Evolutionary conservation across 129 eudicot species (phyloP).

Genomic region (Gnaphalium uliginosum): DNA sequence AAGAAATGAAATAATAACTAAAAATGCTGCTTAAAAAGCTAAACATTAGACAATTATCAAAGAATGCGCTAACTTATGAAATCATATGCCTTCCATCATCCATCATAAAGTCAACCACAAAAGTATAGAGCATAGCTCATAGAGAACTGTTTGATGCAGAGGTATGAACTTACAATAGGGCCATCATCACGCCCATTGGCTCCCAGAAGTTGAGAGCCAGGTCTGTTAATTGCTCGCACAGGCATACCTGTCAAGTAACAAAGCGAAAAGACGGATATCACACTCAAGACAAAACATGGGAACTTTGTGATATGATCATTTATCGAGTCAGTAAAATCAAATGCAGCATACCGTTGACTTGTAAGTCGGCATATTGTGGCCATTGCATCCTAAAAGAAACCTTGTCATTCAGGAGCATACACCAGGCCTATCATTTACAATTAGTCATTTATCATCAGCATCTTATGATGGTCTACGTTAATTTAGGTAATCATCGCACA

Average conservation of each 20-base stretch:
- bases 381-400: slow-evolving; percentile 97
- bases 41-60: background rate
- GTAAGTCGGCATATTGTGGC: slow-evolving; percentile 96
- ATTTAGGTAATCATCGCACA: background rate
- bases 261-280: background rate
- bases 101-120: background rate
- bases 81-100: background rate
- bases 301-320: slow-evolving; percentile 2
- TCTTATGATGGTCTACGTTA: background rate
- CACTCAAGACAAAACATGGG: background rate
- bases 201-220: slow-evolving; percentile 90
- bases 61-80: background rate
- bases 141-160: background rate
- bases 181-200: slow-evolving; percentile 99
- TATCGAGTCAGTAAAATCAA: slow-evolving; percentile 14
- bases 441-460: slow-evolving; percentile 23
- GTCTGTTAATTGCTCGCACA: slow-evolving; percentile 86
- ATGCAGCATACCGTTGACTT: slow-evolving; percentile 69
- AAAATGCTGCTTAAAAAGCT: slow-evolving; percentile 13
- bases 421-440: slow-evolving; percentile 76
- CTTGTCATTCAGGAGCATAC: slow-evolving; percentile 96
- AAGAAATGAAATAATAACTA: background rate
- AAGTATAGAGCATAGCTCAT: slow-evolving; percentile 2
- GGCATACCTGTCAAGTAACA: slow-evolving; percentile 63
- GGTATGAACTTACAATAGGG: slow-evolving; percentile 67